These are phyloP conservation scores for Coemansia sp. DNA, from an alignment of 192 early-diverging fungal species.

Conservation along the genomic window DNA sequence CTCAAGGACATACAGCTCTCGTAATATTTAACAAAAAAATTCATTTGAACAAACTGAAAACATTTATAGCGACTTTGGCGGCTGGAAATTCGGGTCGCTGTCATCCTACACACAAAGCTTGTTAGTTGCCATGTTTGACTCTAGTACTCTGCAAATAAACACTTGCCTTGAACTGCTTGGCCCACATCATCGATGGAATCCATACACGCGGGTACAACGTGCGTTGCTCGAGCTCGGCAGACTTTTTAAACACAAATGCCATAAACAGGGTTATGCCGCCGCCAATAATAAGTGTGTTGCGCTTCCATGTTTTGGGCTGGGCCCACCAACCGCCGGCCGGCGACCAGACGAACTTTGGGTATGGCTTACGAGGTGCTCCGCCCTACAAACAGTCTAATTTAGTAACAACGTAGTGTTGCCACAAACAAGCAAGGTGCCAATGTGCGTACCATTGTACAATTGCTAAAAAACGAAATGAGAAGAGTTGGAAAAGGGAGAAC, in stretches of 20 bases:
- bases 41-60: not conserved
- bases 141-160: not conserved
- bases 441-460: not conserved
- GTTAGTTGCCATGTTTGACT: too few species aligned
- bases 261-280: constrained; percentile 21
- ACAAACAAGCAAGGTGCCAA: too few species aligned
- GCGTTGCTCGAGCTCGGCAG: constrained; percentile 58
- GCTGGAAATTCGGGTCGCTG: constrained; percentile 52
- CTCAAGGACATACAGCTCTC: constrained; percentile 23
- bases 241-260: constrained; percentile 59
- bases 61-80: constrained; percentile 51
- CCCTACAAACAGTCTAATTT: constrained; percentile 19
- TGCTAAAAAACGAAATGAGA: not conserved
- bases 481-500: not conserved
- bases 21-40: not conserved
- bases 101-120: constrained; percentile 15
- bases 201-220: constrained; percentile 53
- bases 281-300: constrained; percentile 48
- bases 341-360: constrained; percentile 55
- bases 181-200: constrained; percentile 58
- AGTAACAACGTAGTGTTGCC: not conserved
- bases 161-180: constrained; percentile 54
- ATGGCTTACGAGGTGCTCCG: constrained; percentile 49
- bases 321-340: constrained; percentile 66
- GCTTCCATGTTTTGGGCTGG: constrained; percentile 61